Evolutionary conservation across 805 yeast genomes (phyloP).

Genomic region (Nakazawaea ishiwadae): DNA sequence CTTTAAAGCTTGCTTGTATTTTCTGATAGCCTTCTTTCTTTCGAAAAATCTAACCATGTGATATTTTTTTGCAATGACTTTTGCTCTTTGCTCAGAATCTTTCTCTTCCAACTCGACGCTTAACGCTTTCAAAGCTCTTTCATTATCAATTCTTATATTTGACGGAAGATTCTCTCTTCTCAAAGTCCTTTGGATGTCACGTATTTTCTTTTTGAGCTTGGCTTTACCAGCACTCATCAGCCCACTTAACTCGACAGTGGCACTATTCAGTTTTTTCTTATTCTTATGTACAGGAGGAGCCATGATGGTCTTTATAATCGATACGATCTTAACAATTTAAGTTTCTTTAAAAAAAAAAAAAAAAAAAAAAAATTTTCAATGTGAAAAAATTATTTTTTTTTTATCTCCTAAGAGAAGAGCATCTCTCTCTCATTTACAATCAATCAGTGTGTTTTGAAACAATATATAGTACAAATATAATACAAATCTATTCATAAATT

Average conservation of each 20-base stretch:
- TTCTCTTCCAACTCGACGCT: constrained; percentile 39
- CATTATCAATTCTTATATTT: constrained; percentile 44
- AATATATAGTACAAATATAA: too few species aligned
- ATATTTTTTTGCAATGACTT: constrained; percentile 58
- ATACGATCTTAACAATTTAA: not conserved
- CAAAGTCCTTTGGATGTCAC: constrained; percentile 77
- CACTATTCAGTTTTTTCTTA: not conserved
- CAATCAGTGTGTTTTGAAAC: too few species aligned
- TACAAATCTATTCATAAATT: too few species aligned
- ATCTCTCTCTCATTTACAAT: too few species aligned
- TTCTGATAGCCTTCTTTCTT: constrained; percentile 75
- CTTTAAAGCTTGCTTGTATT: constrained; percentile 49
- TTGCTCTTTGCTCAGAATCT: constrained; percentile 34
- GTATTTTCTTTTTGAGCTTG: constrained; percentile 75
- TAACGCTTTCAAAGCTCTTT: constrained; percentile 41
- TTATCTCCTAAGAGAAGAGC: too few species aligned
- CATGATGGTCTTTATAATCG: not conserved
- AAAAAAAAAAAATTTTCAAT: too few species aligned
- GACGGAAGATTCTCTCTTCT: constrained; percentile 52
- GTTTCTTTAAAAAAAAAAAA: too few species aligned
- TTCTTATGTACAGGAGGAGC: not conserved
- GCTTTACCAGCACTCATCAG: constrained; percentile 19
- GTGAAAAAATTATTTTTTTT: too few species aligned
- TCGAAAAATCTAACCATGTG: constrained; percentile 94
- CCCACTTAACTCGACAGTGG: not conserved